Conservation (phyloP, 352 stramenopile genomes). For the Blastocystis sp. region DNA sequence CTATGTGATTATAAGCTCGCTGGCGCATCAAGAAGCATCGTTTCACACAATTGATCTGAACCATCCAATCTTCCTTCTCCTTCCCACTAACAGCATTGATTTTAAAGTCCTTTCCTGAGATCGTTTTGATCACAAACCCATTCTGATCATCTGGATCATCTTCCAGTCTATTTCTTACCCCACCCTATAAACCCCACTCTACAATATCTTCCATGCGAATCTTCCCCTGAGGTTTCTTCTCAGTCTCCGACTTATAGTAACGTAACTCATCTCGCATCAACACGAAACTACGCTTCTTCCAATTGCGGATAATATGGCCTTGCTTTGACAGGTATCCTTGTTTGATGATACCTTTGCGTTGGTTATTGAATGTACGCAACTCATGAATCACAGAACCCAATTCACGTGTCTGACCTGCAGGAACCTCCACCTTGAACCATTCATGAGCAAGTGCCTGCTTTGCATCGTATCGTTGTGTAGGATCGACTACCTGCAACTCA, state of each 20-base stretch:
- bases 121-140: constrained; percentile 57
- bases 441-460: constrained; percentile 74
- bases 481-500: constrained; percentile 65
- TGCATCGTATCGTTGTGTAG: constrained; percentile 63
- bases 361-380: constrained; percentile 59
- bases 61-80: constrained; percentile 61
- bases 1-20: constrained; percentile 22
- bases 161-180: constrained; percentile 9
- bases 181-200: not conserved
- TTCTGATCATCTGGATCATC: constrained; percentile 48
- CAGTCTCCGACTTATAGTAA: constrained; percentile 63
- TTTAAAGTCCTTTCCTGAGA: constrained; percentile 47
- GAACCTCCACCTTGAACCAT: constrained; percentile 72
- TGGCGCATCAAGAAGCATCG: constrained; percentile 56
- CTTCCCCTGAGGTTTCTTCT: constrained; percentile 61
- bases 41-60: constrained; percentile 46
- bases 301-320: constrained; percentile 62
- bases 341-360: constrained; percentile 57
- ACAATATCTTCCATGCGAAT: constrained; percentile 58
- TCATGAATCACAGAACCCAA: constrained; percentile 50
- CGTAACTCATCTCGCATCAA: constrained; percentile 49
- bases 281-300: constrained; percentile 63
- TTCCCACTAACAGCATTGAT: constrained; percentile 41
- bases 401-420: not conserved
- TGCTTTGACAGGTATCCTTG: constrained; percentile 61